Percentiles rank a stretch among this genome's conserved stretches.
phyloP scores from a whole-genome alignment of 192 early-diverging fungal species.

The Radiomyces spectabilis region DNA sequence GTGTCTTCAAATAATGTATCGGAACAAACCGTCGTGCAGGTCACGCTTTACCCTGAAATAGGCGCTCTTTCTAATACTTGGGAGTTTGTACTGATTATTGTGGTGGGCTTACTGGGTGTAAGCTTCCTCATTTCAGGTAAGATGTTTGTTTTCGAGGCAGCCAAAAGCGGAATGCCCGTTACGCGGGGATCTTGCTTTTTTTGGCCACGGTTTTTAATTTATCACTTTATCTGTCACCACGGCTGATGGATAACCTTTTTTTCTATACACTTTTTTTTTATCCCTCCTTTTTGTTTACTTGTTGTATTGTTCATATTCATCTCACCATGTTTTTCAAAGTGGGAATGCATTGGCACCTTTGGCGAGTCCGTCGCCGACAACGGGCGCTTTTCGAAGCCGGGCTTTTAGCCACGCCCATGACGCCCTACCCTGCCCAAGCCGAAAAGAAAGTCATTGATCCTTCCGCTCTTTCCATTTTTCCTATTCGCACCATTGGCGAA shows the following conservation, averaged over 20 bases:
- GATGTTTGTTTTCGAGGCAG: background rate
- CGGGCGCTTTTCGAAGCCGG: constrained; percentile 11
- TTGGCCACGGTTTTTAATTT: background rate
- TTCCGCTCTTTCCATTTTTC: constrained; percentile 14
- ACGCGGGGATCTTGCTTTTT: constrained; percentile 1
- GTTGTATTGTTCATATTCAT: background rate
- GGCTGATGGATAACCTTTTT: constrained; percentile 1
- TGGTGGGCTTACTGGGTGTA: constrained; percentile 33
- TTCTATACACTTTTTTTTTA: constrained; percentile 4
- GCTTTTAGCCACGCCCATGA: background rate
- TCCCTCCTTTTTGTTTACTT: constrained; percentile 4
- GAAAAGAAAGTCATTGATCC: constrained; percentile 16
- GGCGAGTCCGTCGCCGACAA: constrained; percentile 20
- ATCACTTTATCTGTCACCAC: background rate
- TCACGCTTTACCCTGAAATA: constrained; percentile 16
- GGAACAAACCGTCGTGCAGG: constrained; percentile 6
- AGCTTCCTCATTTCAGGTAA: constrained; percentile 40
- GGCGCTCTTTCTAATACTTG: constrained; percentile 32
- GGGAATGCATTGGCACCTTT: constrained; percentile 25
- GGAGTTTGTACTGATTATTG: constrained; percentile 42
- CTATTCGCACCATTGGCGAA: constrained; percentile 33
- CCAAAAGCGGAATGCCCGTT: constrained; percentile 1
- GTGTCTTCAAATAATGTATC: constrained; percentile 5
- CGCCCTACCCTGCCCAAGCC: background rate
- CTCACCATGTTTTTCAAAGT: constrained; percentile 2